These are phyloP conservation scores for Lophiostoma macrostomum DNA, from an alignment of 495 filamentous ascomycete species.

Conservation along the genomic window DNA sequence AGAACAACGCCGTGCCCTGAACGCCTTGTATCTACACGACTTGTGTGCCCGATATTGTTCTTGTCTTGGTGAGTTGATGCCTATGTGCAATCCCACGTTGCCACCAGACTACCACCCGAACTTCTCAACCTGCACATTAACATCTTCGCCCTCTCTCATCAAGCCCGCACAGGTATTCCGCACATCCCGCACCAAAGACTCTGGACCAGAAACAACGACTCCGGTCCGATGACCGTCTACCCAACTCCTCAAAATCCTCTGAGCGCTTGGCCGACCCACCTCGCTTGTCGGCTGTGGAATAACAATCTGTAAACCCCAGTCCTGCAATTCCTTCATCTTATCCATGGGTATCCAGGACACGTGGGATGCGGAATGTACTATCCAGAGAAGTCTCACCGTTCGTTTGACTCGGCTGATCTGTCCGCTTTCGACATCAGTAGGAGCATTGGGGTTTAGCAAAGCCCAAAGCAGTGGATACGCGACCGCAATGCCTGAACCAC, in stretches of 20 bases:
- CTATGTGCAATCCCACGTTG: too few relatives aligned
- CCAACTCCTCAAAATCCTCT: constrained; percentile 36
- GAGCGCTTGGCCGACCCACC: constrained; percentile 52
- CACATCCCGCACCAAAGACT: constrained; percentile 51
- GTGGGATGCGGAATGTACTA: constrained; percentile 51
- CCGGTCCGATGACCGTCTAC: constrained; percentile 42
- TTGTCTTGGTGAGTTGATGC: too few relatives aligned
- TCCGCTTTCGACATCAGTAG: constrained; percentile 1
- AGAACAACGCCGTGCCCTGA: too few relatives aligned
- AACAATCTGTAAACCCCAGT: constrained; percentile 47
- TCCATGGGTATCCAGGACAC: constrained; percentile 50
- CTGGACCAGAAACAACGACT: constrained; percentile 54
- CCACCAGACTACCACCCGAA: constrained; percentile 42
- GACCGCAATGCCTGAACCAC: constrained; percentile 62
- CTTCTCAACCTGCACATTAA: constrained; percentile 40
- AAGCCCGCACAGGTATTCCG: constrained; percentile 52
- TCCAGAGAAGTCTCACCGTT: constrained; percentile 56
- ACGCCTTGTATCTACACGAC: too few relatives aligned
- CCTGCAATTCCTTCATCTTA: constrained; percentile 46
- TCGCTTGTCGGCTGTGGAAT: constrained; percentile 53
- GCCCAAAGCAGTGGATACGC: constrained; percentile 50
- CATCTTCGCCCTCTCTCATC: constrained; percentile 35
- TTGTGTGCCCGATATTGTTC: too few relatives aligned
- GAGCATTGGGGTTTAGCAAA: constrained; percentile 23
- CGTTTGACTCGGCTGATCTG: neutral